phyloP scores from a whole-genome alignment of 2,329 filamentous ascomycete species.

The Pseudophaeomoniella oleicola region DNA sequence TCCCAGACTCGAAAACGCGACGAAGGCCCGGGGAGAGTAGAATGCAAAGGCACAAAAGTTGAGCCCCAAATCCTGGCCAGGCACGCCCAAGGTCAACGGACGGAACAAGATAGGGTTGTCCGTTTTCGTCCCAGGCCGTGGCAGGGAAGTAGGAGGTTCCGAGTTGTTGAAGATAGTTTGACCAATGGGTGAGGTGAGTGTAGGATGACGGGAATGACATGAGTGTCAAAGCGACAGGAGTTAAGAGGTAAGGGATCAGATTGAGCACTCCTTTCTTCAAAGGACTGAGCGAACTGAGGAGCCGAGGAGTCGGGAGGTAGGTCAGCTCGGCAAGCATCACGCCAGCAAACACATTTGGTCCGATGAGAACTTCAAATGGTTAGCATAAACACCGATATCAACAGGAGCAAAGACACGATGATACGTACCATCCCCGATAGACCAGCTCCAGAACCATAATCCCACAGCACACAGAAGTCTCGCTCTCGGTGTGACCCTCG shows the following conservation, averaged over 20 bases:
- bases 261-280: constrained; percentile 28
- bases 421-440: constrained; percentile 19
- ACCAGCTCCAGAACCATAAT: constrained; percentile 31
- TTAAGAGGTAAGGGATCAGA: constrained; percentile 33
- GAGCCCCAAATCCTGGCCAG: constrained; percentile 34
- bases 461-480: constrained; percentile 32
- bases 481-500: constrained; percentile 33
- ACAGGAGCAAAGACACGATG: too few species aligned
- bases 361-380: constrained; percentile 36
- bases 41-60: constrained; percentile 35
- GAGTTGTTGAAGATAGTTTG: constrained; percentile 15
- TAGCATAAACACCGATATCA: too few species aligned
- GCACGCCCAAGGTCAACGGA: constrained; percentile 35
- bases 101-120: constrained; percentile 24
- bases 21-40: constrained; percentile 39
- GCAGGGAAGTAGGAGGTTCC: constrained; percentile 10
- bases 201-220: constrained; percentile 46
- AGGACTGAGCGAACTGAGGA: constrained; percentile 3
- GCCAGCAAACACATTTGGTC: constrained; percentile 47
- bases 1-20: constrained; percentile 35
- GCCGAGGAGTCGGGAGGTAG: constrained; percentile 32
- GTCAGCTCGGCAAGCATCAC: constrained; percentile 46
- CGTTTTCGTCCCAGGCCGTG: constrained; percentile 2
- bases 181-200: constrained; percentile 40
- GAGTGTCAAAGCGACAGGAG: constrained; percentile 39